Conservation (phyloP, 2,329 filamentous ascomycete genomes). For the Fusarium falciforme region DNA sequence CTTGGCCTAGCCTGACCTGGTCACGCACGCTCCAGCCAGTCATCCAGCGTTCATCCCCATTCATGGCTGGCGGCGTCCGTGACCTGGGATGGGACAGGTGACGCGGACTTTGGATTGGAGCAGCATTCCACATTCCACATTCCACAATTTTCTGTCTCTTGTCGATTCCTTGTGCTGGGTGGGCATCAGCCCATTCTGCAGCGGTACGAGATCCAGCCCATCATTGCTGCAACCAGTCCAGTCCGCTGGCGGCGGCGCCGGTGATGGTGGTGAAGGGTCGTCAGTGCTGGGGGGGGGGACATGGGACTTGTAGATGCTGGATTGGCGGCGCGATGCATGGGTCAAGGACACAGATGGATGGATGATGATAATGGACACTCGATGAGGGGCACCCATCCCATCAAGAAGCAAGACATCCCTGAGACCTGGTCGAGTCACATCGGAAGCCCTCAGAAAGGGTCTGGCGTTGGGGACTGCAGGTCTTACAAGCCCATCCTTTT, state of each 20-base stretch:
- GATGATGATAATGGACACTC: conserved; percentile 9
- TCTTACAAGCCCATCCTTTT: conserved; percentile 34
- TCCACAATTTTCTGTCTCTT: background rate
- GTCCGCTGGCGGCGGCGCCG: conserved; percentile 27
- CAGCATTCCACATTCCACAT: conserved; percentile 28
- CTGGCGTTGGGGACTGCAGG: conserved; percentile 19
- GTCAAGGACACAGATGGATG: conserved; percentile 19
- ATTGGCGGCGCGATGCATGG: conserved; percentile 36
- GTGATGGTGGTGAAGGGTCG: conserved; percentile 14
- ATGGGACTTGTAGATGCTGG: conserved; percentile 14
- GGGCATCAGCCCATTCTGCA: conserved; percentile 37
- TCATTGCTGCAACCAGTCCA: conserved; percentile 17
- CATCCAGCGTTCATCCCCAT: conserved; percentile 35
- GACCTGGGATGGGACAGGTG: conserved; percentile 37
- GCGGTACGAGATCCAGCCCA: conserved; percentile 28
- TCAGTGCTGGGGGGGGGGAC: conserved; percentile 6
- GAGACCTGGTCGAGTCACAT: conserved; percentile 11
- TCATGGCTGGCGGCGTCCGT: conserved; percentile 30
- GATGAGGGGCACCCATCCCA: conserved; percentile 15
- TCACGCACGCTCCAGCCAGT: conserved; percentile 39
- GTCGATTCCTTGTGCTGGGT: conserved; percentile 10
- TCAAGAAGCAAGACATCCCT: conserved; percentile 11
- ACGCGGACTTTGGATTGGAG: conserved; percentile 34
- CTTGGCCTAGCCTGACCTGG: conserved; percentile 35
- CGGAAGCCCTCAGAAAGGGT: conserved; percentile 4